These are phyloP conservation scores for Linnemannia schmuckeri DNA, from an alignment of 192 early-diverging fungal species.

Conservation along the genomic window DNA sequence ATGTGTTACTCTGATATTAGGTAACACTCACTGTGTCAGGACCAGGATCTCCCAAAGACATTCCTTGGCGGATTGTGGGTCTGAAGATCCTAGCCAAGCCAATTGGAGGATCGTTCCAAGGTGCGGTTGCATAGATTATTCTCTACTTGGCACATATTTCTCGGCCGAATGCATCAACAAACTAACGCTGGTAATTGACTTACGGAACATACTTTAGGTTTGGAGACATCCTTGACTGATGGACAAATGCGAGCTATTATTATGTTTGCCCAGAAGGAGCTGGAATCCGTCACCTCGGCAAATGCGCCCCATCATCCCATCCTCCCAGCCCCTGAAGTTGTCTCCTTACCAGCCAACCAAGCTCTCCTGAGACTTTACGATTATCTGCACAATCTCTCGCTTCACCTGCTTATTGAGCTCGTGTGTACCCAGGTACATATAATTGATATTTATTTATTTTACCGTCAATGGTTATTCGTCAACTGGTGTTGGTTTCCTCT, in stretches of 20 bases:
- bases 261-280: slow-evolving; percentile 61
- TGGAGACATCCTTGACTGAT: slow-evolving; percentile 68
- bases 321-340: slow-evolving; percentile 5
- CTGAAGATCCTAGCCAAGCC: slow-evolving; percentile 77
- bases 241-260: slow-evolving; percentile 63
- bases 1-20: slow-evolving; percentile 51
- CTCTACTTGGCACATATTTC: background rate
- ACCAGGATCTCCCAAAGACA: slow-evolving; percentile 54
- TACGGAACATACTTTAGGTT: slow-evolving; percentile 33
- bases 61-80: slow-evolving; percentile 81
- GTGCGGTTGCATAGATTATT: background rate
- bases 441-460: too few species aligned
- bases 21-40: slow-evolving; percentile 79
- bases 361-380: slow-evolving; percentile 82
- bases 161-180: background rate
- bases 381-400: slow-evolving; percentile 76
- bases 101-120: slow-evolving; percentile 58
- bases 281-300: slow-evolving; percentile 39
- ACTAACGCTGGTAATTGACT: background rate
- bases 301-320: background rate
- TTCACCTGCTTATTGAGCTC: slow-evolving; percentile 77
- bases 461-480: too few species aligned
- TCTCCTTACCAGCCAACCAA: slow-evolving; percentile 51
- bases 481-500: background rate
- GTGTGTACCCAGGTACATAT: slow-evolving; percentile 70